Conservation (phyloP, 2,329 filamentous ascomycete genomes). For the Sodiomyces alkalinus region DNA sequence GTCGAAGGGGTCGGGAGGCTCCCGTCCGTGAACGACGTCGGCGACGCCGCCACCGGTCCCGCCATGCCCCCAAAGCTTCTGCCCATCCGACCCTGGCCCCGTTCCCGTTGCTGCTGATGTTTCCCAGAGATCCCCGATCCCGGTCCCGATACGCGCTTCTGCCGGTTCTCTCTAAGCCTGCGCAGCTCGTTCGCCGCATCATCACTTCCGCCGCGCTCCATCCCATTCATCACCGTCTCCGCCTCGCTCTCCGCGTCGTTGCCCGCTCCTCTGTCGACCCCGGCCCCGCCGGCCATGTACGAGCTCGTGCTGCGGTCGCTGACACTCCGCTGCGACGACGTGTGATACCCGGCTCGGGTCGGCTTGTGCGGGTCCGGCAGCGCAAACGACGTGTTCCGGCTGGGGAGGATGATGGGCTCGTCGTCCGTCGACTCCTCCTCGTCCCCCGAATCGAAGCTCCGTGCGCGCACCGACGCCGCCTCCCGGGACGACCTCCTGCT, state of each 20-base stretch:
- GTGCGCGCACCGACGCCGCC: conserved; percentile 12
- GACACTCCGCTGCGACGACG: conserved; percentile 26
- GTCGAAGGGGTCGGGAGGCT: conserved; percentile 31
- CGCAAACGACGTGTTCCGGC: conserved; percentile 42
- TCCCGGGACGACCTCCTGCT: conserved; percentile 9
- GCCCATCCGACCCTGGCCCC: too few relatives aligned
- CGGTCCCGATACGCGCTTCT: conserved; percentile 20
- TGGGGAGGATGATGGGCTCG: conserved; percentile 50
- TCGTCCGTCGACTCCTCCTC: conserved; percentile 46
- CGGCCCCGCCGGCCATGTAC: conserved; percentile 14
- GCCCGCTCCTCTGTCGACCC: conserved; percentile 19
- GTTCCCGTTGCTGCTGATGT: too few relatives aligned
- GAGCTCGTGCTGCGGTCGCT: conserved; percentile 34
- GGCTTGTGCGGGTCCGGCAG: conserved; percentile 37
- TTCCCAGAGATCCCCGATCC: conserved; percentile 15
- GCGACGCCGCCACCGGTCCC: too few relatives aligned
- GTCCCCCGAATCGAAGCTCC: conserved; percentile 23
- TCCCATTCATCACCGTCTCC: conserved; percentile 39
- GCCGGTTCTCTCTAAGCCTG: conserved; percentile 38
- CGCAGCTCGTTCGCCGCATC: conserved; percentile 46
- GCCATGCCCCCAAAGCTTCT: too few relatives aligned
- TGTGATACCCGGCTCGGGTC: conserved; percentile 28
- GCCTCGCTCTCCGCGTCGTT: conserved; percentile 39
- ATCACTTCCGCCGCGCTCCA: conserved; percentile 19
- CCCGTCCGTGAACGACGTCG: conserved; percentile 33